These are phyloP conservation scores for Quercus robur DNA, from an alignment of 306 rosid species.

Conservation along the genomic window DNA sequence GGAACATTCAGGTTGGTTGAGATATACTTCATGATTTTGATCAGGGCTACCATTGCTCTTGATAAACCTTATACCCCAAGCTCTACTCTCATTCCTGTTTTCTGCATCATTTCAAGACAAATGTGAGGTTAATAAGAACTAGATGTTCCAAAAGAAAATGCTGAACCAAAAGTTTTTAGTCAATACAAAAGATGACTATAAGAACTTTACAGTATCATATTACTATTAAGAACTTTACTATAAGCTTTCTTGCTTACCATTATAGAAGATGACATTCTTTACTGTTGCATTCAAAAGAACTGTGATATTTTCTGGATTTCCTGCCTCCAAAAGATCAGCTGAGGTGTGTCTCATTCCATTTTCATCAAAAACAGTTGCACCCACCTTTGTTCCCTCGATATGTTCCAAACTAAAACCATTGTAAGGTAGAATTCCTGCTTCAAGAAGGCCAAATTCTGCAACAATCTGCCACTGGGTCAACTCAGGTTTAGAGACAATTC, in stretches of 20 bases:
- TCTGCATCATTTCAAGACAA: slow-evolving; percentile 31
- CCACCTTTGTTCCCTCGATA: slow-evolving; percentile 64
- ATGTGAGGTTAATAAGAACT: no score
- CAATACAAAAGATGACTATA: background rate
- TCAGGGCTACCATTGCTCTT: slow-evolving; percentile 45
- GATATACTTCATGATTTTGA: slow-evolving; percentile 45
- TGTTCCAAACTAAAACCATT: slow-evolving; percentile 74
- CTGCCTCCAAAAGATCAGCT: slow-evolving; percentile 64
- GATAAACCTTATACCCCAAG: slow-evolving; percentile 57
- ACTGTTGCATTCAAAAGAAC: slow-evolving; percentile 76
- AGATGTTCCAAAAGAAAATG: background rate
- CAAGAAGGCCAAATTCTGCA: slow-evolving; percentile 69
- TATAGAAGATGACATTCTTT: slow-evolving; percentile 47
- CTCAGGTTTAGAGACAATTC: slow-evolving; percentile 51
- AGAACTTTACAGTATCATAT: background rate
- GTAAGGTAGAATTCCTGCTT: slow-evolving; percentile 65
- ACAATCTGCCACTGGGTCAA: slow-evolving; percentile 63
- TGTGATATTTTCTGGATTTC: slow-evolving; percentile 39
- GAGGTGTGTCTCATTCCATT: slow-evolving; percentile 60
- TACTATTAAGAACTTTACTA: background rate
- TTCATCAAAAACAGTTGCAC: slow-evolving; percentile 63
- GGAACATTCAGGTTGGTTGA: slow-evolving; percentile 34
- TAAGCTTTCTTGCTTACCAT: slow-evolving; percentile 35
- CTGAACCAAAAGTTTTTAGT: background rate
- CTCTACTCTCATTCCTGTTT: slow-evolving; percentile 38